phyloP scores from a whole-genome alignment of 148 eudicot species.

The Rhododendron ovatum region DNA sequence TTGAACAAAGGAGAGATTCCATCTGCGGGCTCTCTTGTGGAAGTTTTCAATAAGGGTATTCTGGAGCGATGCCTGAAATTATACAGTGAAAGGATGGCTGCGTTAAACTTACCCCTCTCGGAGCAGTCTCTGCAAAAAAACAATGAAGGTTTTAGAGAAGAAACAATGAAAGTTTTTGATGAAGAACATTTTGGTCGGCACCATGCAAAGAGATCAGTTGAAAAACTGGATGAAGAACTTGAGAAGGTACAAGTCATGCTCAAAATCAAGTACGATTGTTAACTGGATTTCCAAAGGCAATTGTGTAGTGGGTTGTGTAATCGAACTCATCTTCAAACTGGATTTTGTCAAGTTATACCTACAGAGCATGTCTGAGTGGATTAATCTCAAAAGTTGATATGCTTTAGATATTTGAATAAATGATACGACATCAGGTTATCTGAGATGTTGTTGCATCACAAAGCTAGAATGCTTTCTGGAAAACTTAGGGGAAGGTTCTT shows the following conservation, averaged over 20 bases:
- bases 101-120: slow-evolving; percentile 52
- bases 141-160: slow-evolving; percentile 60
- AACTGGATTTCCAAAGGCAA: background rate
- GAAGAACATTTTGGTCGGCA: slow-evolving; percentile 92
- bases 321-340: background rate
- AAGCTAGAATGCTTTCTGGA: background rate
- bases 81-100: slow-evolving; percentile 63
- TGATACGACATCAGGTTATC: background rate
- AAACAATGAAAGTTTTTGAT: slow-evolving; percentile 62
- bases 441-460: background rate
- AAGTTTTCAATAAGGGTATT: slow-evolving; percentile 88
- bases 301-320: background rate
- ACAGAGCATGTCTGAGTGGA: background rate
- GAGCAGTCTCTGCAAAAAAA: slow-evolving; percentile 45
- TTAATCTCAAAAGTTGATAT: background rate
- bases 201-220: slow-evolving; percentile 89
- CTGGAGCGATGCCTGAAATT: slow-evolving; percentile 78
- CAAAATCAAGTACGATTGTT: background rate
- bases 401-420: background rate
- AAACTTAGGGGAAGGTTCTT: background rate
- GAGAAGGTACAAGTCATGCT: slow-evolving; percentile 49
- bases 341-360: background rate
- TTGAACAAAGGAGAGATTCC: slow-evolving; percentile 99
- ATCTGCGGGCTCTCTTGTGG: slow-evolving; percentile 94
- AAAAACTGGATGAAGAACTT: slow-evolving; percentile 71